Conservation (phyloP, 345 rosid species). For the Populus deltoides region DNA sequence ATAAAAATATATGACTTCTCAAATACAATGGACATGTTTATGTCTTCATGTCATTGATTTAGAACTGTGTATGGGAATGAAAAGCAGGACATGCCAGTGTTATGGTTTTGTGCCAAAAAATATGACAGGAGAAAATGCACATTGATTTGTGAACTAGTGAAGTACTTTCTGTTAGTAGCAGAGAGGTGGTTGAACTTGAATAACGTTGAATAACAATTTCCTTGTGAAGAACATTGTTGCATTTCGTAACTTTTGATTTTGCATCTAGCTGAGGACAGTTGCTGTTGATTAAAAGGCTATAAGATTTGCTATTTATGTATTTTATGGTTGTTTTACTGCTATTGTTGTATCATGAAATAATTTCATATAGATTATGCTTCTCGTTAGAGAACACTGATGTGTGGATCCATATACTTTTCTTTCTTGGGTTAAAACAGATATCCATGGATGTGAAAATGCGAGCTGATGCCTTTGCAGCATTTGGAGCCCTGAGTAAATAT, state of each 20-base stretch:
- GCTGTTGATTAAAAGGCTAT: neutral
- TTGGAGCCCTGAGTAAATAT: slow-evolving; percentile 78
- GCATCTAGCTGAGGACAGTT: too few species aligned
- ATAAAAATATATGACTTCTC: too few species aligned
- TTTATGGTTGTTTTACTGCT: neutral
- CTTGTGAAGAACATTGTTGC: too few species aligned
- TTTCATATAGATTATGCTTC: neutral
- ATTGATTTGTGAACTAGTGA: neutral
- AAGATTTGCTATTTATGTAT: neutral
- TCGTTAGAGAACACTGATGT: neutral
- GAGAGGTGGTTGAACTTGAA: too few species aligned
- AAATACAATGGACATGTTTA: too few species aligned
- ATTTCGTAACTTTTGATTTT: too few species aligned
- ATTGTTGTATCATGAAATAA: neutral
- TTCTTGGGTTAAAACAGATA: slow-evolving; percentile 38
- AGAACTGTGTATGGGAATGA: too few species aligned
- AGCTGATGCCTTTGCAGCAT: slow-evolving; percentile 79
- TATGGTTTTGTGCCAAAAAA: too few species aligned
- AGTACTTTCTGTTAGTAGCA: neutral
- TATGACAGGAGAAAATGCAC: too few species aligned
- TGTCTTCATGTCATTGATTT: too few species aligned
- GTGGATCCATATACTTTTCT: neutral
- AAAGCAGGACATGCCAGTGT: too few species aligned
- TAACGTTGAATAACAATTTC: too few species aligned
- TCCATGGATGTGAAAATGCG: slow-evolving; percentile 82